phyloP scores from a whole-genome alignment of 2,329 filamentous ascomycete species.

The Colletotrichum coccodes region DNA sequence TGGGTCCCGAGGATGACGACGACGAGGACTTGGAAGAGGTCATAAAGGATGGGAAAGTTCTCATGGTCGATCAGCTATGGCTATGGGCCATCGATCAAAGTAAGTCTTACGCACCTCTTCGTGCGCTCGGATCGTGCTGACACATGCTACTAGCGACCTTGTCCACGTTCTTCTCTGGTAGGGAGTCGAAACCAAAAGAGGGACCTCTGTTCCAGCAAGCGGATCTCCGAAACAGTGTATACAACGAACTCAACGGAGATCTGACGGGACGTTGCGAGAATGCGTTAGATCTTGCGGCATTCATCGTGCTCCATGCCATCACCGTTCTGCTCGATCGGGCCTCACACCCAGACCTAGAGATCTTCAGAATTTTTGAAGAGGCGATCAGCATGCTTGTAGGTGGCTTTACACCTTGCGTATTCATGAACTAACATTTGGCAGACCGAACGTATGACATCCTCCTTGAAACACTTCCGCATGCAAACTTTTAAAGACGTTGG shows the following conservation, averaged over 20 bases:
- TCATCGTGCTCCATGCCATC: constrained; percentile 70
- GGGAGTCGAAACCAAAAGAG: constrained; percentile 64
- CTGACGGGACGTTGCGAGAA: constrained; percentile 71
- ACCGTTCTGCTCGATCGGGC: constrained; percentile 70
- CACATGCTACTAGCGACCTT: constrained; percentile 52
- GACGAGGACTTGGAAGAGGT: constrained; percentile 46
- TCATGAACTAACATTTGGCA: constrained; percentile 37
- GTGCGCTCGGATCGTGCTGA: constrained; percentile 3
- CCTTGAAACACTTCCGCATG: constrained; percentile 70
- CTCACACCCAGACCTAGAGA: constrained; percentile 69
- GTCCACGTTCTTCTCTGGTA: constrained; percentile 64
- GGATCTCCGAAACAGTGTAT: constrained; percentile 71
- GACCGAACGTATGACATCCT: constrained; percentile 71
- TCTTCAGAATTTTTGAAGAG: constrained; percentile 74
- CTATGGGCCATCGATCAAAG: constrained; percentile 66
- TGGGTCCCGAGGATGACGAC: constrained; percentile 42
- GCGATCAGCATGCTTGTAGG: constrained; percentile 70
- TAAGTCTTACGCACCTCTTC: constrained; percentile 40
- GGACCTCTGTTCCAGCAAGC: constrained; percentile 68
- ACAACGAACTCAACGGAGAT: constrained; percentile 74
- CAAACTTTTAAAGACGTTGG: constrained; percentile 57
- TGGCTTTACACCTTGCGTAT: neutral
- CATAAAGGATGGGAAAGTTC: constrained; percentile 63
- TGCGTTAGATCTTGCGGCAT: constrained; percentile 68
- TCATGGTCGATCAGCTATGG: constrained; percentile 78